phyloP scores from a whole-genome alignment of 192 early-diverging fungal species.

The Backusella tuberculispora region DNA sequence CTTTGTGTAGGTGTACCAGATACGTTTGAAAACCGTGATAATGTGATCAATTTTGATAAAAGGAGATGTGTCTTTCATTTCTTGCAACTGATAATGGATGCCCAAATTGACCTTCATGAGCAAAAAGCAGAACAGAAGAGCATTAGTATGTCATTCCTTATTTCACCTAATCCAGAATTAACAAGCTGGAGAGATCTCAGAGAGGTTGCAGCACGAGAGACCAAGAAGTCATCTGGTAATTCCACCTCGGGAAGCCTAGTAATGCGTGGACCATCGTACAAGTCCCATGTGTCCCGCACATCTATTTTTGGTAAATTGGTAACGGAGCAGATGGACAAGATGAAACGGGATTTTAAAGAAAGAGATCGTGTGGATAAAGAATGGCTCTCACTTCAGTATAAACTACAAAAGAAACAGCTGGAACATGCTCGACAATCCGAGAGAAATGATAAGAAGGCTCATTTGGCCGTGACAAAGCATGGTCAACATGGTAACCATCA shows the following conservation, averaged over 20 bases:
- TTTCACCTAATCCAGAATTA: constrained; percentile 28
- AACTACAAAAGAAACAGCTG: constrained; percentile 50
- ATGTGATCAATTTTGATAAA: constrained; percentile 70
- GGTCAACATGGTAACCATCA: constrained; percentile 24
- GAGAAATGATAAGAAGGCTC: constrained; percentile 44
- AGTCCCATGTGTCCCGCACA: constrained; percentile 19
- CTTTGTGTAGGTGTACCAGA: constrained; percentile 69
- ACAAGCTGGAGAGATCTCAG: constrained; percentile 43
- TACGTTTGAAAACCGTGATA: constrained; percentile 54
- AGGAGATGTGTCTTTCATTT: constrained; percentile 68
- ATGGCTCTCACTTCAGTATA: constrained; percentile 55
- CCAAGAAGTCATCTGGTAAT: constrained; percentile 7
- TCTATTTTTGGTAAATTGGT: constrained; percentile 54
- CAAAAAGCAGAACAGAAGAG: neutral
- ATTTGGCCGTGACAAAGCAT: constrained; percentile 10
- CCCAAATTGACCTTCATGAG: constrained; percentile 32
- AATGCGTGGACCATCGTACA: constrained; percentile 16
- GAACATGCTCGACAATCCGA: constrained; percentile 49
- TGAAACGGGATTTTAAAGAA: constrained; percentile 69
- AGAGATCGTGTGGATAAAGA: constrained; percentile 67
- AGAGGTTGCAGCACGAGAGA: constrained; percentile 45
- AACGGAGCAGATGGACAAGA: constrained; percentile 63
- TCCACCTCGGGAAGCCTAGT: neutral
- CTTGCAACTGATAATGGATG: constrained; percentile 39
- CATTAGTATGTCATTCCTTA: constrained; percentile 24